Base-by-base conservation (phyloP, 2,329 filamentous ascomycete species). In the Plectosphaerella plurivora region DNA sequence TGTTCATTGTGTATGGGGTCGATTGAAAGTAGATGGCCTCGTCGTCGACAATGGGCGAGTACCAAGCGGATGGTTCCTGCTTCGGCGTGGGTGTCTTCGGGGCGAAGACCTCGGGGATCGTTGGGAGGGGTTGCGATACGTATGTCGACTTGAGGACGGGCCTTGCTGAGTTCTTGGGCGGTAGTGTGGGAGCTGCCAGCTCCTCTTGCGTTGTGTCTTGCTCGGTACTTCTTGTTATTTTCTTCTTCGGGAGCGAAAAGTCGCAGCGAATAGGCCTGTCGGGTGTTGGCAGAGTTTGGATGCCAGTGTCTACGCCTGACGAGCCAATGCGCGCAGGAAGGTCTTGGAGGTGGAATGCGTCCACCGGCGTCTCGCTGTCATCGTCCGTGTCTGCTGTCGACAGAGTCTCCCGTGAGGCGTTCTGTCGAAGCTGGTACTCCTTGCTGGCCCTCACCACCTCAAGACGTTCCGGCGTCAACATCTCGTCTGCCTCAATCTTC, bases 401-500 rank as follows among this genome's bases (percentile, higher is more conserved):
- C 41, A 63, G 28, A 15, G 63, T 65, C 51, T 71, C 68, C 39
- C 59, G 62, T 42, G 61, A 64, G 44, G 51, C 53, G 24, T 58
- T 61, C 22, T 51, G 60, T 51, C 42, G 59, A 25, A 65, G 55
- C 42, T 68, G 65, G 24, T 67, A 67, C 37, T 69, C 63, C 16
- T 72, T 66, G 51, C 67, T 53, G 15, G 46, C 22, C 24, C 51
- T 50, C 37, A 56, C 33, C 6, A 49, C 50, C 22, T 55, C 49
- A 5, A 57, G 50, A 37, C 75, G 74, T 35, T 73, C 71, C 16
- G 79, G 75, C 11, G 80, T 78, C 12, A 84, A 65, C 70, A 83
- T 81, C 65, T 86, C 82, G 49, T 83, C 78, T 0, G 74, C 81
- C 55, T 85, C 80, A 50, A 79, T 71, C 46, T 73, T 74, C 55